These are phyloP conservation scores for Zarea fungicola DNA, from an alignment of 2,329 filamentous ascomycete genomes.

Conservation along the genomic window DNA sequence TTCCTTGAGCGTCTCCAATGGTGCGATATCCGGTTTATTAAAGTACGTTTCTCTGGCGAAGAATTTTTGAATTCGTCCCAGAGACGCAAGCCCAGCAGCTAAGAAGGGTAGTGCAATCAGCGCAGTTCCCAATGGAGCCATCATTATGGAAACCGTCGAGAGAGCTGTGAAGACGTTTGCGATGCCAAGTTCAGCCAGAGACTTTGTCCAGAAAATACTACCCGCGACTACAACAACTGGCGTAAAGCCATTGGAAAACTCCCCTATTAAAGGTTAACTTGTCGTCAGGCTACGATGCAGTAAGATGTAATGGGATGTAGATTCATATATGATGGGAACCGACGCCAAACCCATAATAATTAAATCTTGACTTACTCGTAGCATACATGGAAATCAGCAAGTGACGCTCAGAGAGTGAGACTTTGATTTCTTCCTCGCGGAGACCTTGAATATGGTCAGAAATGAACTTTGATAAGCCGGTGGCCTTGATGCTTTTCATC, in stretches of 20 bases:
- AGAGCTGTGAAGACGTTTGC: not conserved
- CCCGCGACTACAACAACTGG: constrained; percentile 28
- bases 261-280: not conserved
- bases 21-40: not conserved
- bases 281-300: no score
- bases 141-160: not conserved
- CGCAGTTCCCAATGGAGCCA: not conserved
- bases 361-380: not conserved
- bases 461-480: constrained; percentile 32
- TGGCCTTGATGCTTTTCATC: constrained; percentile 41
- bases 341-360: not conserved
- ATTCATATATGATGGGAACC: not conserved
- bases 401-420: constrained; percentile 32
- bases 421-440: constrained; percentile 30
- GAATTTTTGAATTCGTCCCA: not conserved
- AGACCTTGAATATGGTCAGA: constrained; percentile 28
- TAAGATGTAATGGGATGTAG: no score
- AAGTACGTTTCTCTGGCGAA: constrained; percentile 12
- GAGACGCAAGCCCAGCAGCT: not conserved
- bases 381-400: constrained; percentile 21
- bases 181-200: not conserved
- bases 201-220: constrained; percentile 26
- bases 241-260: constrained; percentile 17
- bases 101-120: not conserved
- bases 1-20: not conserved